Evolutionary conservation across 352 stramenopile species (phyloP), one percentile per base, ranked within the genome.

Genomic region (Phytophthora melonis): DNA sequence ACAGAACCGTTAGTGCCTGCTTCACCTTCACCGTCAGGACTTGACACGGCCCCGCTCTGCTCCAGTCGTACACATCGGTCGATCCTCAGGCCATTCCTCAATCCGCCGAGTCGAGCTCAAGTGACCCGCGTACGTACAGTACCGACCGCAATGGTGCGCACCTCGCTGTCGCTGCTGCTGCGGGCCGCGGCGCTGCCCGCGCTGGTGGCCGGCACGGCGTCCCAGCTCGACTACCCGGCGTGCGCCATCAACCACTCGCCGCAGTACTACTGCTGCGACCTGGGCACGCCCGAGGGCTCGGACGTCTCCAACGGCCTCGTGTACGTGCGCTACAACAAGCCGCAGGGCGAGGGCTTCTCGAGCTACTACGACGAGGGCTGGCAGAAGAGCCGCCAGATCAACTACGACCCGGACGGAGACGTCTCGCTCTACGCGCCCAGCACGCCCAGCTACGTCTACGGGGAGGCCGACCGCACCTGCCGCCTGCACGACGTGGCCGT

Each of bases 361-460:
- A 79, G 68, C 34, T 87, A 85, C 68, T 92, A 91, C 77, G 76
- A 89, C 50, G 82, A 93, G 68, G 87, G 87, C 32, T 93, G 87
- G 87, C 66, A 72, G 5, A 86, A 88, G 72, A 78, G 72, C 54
- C 83, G 87, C 53, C 83, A 89, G 70, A 79, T 93, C 66, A 85
- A 92, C 77, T 93, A 78, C 74, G 77, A 80, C 58, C 74, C 74
- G 1, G 56, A 75, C 8, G 65, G 77, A 63, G n/a, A 87, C 50
- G 63, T 92, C 53, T 91, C 83, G 23, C 79, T 88, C 72, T 93
- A 92, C 68, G 68, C 73, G 10, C 84, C 86, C 3, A 75, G 81
- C 70, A 74, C 86, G n/a, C 84, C 84, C 8, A 78, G 62, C 61
- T 92, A 87, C 74, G 66, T 81, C 14, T 93, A 93, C 71, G 77